A percentile compares a stretch with the other conserved stretches of the same genome.
These are phyloP conservation scores for Henningerozyma blattae DNA, from an alignment of 805 yeast genomes.

Conservation along the genomic window DNA sequence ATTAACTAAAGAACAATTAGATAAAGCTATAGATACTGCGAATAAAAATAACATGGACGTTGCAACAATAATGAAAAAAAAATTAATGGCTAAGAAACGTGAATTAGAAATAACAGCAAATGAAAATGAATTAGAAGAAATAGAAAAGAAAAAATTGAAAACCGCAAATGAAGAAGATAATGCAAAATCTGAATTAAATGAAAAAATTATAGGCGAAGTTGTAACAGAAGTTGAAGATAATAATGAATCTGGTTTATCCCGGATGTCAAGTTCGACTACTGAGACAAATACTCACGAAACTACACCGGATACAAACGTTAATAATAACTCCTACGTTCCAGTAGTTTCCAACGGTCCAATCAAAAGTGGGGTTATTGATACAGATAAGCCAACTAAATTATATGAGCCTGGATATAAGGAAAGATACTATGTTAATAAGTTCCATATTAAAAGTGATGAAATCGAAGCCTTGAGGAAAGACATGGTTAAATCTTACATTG, in stretches of 20 bases:
- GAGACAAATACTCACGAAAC: too few relatives aligned
- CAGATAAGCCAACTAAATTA: slow-evolving; percentile 46
- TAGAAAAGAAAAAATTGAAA: slow-evolving; percentile 9
- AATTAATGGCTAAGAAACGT: slow-evolving; percentile 20
- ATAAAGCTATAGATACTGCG: slow-evolving; percentile 23
- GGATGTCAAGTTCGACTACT: slow-evolving; percentile 2
- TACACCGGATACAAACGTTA: too few relatives aligned
- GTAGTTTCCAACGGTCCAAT: slow-evolving; percentile 19
- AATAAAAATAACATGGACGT: slow-evolving; percentile 32
- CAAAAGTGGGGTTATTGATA: slow-evolving; percentile 27
- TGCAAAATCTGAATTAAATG: slow-evolving; percentile 4
- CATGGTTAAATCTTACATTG: slow-evolving; percentile 66
- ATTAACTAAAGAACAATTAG: slow-evolving; percentile 19
- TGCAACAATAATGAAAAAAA: slow-evolving; percentile 32
- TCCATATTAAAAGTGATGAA: slow-evolving; percentile 43
- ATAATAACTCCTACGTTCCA: too few relatives aligned
- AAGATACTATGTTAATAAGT: slow-evolving; percentile 72
- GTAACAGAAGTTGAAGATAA: slow-evolving; percentile 11
- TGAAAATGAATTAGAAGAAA: slow-evolving; percentile 6
- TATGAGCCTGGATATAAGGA: slow-evolving; percentile 82
- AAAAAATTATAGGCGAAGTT: slow-evolving; percentile 16
- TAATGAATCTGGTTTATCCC: slow-evolving; percentile 7
- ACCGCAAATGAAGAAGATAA: slow-evolving; percentile 7
- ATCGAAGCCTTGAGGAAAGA: slow-evolving; percentile 41
- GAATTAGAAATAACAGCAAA: slow-evolving; percentile 16